A percentile compares a stretch with the other conserved stretches of the same genome.
Conservation (phyloP, 1,284 basidiomycete species). For the Hortiboletus rubellus region DNA sequence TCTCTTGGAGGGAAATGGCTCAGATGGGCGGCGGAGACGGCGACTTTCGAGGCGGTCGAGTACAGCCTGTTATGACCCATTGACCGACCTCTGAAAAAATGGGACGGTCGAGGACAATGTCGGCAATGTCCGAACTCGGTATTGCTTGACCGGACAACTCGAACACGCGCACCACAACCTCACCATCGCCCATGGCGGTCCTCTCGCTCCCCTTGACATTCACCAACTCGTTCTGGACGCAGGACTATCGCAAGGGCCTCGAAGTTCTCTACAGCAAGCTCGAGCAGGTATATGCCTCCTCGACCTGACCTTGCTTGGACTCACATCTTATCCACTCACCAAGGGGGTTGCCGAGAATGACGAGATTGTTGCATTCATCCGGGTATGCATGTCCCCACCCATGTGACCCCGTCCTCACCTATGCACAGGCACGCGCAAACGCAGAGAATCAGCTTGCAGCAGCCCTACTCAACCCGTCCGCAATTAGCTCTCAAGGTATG, state of each 20-base stretch:
- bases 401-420: slow-evolving; percentile 7
- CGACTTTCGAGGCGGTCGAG: slow-evolving; percentile 43
- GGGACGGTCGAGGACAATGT: neutral
- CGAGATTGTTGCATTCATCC: slow-evolving; percentile 79
- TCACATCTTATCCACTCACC: slow-evolving; percentile 23
- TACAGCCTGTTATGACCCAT: slow-evolving; percentile 65
- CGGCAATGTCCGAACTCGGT: slow-evolving; percentile 26
- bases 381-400: slow-evolving; percentile 50
- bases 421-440: slow-evolving; percentile 57
- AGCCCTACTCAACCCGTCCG: slow-evolving; percentile 53
- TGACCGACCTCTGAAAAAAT: slow-evolving; percentile 2
- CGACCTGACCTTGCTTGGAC: neutral
- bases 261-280: slow-evolving; percentile 77
- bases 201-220: slow-evolving; percentile 83
- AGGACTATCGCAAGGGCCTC: slow-evolving; percentile 81
- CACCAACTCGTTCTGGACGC: slow-evolving; percentile 90
- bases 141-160: slow-evolving; percentile 23
- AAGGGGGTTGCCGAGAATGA: slow-evolving; percentile 78
- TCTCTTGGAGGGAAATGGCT: slow-evolving; percentile 64
- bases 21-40: slow-evolving; percentile 55
- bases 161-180: slow-evolving; percentile 24
- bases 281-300: slow-evolving; percentile 60
- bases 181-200: slow-evolving; percentile 63
- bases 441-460: slow-evolving; percentile 63
- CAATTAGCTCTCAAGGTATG: slow-evolving; percentile 55